These are phyloP conservation scores for Cadophora sp. DNA, from an alignment of 2,329 filamentous ascomycete genomes.

Conservation along the genomic window DNA sequence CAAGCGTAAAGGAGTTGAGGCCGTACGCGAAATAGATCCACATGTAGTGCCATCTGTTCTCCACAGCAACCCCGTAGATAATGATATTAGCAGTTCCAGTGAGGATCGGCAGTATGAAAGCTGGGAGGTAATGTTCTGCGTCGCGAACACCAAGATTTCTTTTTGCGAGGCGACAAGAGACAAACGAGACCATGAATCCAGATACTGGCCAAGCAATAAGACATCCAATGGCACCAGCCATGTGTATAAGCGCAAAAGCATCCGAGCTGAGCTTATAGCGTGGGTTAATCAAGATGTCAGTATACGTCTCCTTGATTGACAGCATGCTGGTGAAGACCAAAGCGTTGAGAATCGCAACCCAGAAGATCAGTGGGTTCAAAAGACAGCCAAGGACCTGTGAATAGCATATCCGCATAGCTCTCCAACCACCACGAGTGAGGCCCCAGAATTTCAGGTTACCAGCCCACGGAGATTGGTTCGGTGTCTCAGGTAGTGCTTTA, in stretches of 20 bases:
- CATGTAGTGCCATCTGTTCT: conserved; percentile 17
- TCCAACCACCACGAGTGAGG: conserved; percentile 13
- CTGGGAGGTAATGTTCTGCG: conserved; percentile 32
- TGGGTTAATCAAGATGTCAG: not conserved
- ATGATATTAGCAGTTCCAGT: conserved; percentile 9
- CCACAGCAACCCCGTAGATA: conserved; percentile 24
- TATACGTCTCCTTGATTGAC: conserved; percentile 15
- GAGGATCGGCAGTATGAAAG: conserved; percentile 29
- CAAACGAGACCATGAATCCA: not conserved
- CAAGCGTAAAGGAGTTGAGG: conserved; percentile 22
- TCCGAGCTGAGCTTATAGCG: conserved; percentile 23
- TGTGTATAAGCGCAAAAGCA: conserved; percentile 18
- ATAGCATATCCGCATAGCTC: conserved; percentile 16
- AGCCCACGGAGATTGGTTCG: not conserved
- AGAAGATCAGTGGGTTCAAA: conserved; percentile 65
- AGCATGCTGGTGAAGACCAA: conserved; percentile 23
- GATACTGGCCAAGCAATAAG: conserved; percentile 25
- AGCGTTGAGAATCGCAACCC: conserved; percentile 23
- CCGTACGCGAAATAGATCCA: conserved; percentile 16
- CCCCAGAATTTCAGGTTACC: conserved; percentile 13
- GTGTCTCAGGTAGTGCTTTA: conserved; percentile 4
- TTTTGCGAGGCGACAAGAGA: conserved; percentile 2
- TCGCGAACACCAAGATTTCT: conserved; percentile 28
- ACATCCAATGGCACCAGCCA: conserved; percentile 15
- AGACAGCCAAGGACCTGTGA: conserved; percentile 16